Conservation (phyloP, 345 rosid species). For the Hibiscus syriacus region DNA sequence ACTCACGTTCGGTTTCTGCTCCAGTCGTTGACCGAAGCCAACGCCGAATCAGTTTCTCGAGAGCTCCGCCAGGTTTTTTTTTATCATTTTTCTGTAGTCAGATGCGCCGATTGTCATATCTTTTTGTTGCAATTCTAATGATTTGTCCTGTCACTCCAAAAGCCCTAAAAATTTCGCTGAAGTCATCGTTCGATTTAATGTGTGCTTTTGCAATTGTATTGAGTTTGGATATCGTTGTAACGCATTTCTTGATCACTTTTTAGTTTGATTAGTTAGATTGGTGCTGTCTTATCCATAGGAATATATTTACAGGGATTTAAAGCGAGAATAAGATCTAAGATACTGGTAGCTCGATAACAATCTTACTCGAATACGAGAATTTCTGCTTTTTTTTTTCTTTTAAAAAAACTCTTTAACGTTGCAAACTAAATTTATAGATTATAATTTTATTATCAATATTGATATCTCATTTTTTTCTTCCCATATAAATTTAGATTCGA, state of each 20-base stretch:
- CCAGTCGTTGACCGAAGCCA: constrained; percentile 45
- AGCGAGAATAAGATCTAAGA: neutral
- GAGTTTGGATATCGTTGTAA: neutral
- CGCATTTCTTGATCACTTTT: neutral
- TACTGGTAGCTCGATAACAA: neutral
- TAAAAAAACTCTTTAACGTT: neutral
- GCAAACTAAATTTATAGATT: neutral
- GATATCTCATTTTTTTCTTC: neutral
- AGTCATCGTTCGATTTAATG: neutral
- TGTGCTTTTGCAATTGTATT: neutral
- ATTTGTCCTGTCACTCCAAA: neutral
- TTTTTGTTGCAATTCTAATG: neutral
- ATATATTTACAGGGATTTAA: neutral
- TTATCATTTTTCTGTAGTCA: neutral
- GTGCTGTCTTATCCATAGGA: neutral
- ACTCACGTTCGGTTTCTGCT: constrained; percentile 69
- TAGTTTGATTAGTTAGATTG: neutral
- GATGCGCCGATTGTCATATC: neutral
- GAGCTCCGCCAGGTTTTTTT: constrained; percentile 62
- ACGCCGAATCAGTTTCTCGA: constrained; percentile 45
- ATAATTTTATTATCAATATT: neutral
- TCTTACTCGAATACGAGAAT: neutral
- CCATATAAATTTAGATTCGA: neutral
- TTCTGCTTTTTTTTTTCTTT: neutral
- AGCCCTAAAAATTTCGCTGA: neutral